phyloP scores from a whole-genome alignment of 2,329 filamentous ascomycete species.

The Colletotrichum tabaci region DNA sequence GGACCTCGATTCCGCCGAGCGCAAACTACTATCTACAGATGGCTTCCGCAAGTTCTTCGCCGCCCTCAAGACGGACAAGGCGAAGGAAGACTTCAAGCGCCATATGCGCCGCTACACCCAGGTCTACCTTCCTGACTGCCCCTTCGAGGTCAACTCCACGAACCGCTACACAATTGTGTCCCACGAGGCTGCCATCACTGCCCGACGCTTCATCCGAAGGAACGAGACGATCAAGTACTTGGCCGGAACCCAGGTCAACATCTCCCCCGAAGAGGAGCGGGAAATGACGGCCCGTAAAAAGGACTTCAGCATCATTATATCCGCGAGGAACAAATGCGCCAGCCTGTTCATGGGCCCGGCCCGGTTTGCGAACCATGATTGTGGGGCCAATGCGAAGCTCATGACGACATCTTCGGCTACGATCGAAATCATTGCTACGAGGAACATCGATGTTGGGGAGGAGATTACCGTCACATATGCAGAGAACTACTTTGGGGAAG shows the following conservation, averaged over 20 bases:
- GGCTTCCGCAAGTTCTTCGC: slow-evolving; percentile 81
- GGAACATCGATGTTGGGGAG: slow-evolving; percentile 87
- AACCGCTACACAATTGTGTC: slow-evolving; percentile 95
- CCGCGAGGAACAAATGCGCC: slow-evolving; percentile 89
- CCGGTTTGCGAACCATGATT: slow-evolving; percentile 97
- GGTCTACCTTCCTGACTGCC: slow-evolving; percentile 93
- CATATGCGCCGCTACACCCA: slow-evolving; percentile 93
- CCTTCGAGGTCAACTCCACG: slow-evolving; percentile 91
- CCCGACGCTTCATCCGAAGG: slow-evolving; percentile 82
- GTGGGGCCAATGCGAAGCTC: slow-evolving; percentile 89
- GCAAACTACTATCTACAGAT: slow-evolving; percentile 78
- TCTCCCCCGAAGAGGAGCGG: slow-evolving; percentile 92
- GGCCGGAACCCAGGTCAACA: slow-evolving; percentile 89
- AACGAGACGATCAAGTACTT: slow-evolving; percentile 93
- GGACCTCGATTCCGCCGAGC: slow-evolving; percentile 79
- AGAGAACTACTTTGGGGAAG: slow-evolving; percentile 94
- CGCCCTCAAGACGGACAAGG: slow-evolving; percentile 79
- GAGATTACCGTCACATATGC: slow-evolving; percentile 98
- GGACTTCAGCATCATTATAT: slow-evolving; percentile 97
- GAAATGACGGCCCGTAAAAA: slow-evolving; percentile 85
- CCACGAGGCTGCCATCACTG: slow-evolving; percentile 90
- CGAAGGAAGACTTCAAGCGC: slow-evolving; percentile 85
- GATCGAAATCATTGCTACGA: slow-evolving; percentile 90
- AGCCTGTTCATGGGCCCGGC: slow-evolving; percentile 96
- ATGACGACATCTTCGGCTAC: slow-evolving; percentile 87